These are phyloP conservation scores for Pseudogymnoascus sp. DNA, from an alignment of 2,329 filamentous ascomycete genomes.

Conservation along the genomic window DNA sequence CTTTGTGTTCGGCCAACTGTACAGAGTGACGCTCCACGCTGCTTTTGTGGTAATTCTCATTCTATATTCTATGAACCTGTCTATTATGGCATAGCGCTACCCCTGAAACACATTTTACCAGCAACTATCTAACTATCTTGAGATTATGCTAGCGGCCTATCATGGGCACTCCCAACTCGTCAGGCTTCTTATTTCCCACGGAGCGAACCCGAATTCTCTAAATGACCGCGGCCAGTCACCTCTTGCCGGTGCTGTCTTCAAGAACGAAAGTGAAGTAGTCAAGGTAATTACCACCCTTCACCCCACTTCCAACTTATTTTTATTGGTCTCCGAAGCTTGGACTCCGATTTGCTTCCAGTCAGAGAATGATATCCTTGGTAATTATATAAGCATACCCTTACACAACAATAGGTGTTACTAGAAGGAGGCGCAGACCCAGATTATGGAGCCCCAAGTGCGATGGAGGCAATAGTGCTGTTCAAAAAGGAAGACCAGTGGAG, in stretches of 20 bases:
- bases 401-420: slow-evolving; percentile 30
- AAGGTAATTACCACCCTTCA: slow-evolving; percentile 31
- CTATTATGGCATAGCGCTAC: background rate
- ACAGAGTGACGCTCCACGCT: background rate
- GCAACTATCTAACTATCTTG: background rate
- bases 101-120: background rate
- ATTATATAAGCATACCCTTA: slow-evolving; percentile 11
- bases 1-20: background rate
- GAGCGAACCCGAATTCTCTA: slow-evolving; percentile 58
- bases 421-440: slow-evolving; percentile 48
- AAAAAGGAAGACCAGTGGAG: slow-evolving; percentile 44
- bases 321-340: background rate
- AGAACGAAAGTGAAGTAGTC: slow-evolving; percentile 57
- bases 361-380: background rate
- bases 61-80: background rate
- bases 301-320: background rate
- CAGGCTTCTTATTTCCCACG: slow-evolving; percentile 49
- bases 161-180: slow-evolving; percentile 57
- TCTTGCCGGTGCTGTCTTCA: slow-evolving; percentile 65
- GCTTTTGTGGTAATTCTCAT: background rate
- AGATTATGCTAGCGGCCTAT: slow-evolving; percentile 67
- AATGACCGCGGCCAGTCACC: slow-evolving; percentile 63
- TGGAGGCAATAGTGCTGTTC: slow-evolving; percentile 43
- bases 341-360: background rate
- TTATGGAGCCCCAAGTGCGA: slow-evolving; percentile 40